phyloP scores from a whole-genome alignment of 1,139 yeast species.

The Candida frijolesensis region DNA sequence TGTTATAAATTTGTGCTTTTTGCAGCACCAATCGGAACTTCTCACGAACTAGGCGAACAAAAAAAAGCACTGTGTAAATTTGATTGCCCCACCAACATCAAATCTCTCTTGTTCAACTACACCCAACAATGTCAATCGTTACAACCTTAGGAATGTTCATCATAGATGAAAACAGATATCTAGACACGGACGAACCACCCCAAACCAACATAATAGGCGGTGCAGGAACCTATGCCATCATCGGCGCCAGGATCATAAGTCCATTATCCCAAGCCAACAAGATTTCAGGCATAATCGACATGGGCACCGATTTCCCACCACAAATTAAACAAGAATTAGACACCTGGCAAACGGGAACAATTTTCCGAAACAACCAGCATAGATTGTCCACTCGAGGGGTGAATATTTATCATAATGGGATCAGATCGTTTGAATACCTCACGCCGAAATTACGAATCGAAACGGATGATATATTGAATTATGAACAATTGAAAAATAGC shows the following conservation, averaged over 20 bases:
- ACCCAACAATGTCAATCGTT: conserved; percentile 29
- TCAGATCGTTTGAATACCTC: conserved; percentile 45
- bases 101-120: neutral
- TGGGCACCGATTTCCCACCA: conserved; percentile 75
- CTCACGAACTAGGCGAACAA: neutral
- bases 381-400: conserved; percentile 81
- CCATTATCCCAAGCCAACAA: conserved; percentile 31
- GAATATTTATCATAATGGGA: conserved; percentile 68
- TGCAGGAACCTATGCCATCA: conserved; percentile 80
- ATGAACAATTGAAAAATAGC: conserved; percentile 39
- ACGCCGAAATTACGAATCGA: conserved; percentile 69
- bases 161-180: conserved; percentile 80
- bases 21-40: neutral
- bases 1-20: neutral
- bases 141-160: conserved; percentile 87
- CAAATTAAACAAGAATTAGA: conserved; percentile 46
- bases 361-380: conserved; percentile 50
- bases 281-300: conserved; percentile 74
- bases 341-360: conserved; percentile 63
- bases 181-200: conserved; percentile 39
- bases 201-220: conserved; percentile 76
- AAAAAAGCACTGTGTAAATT: neutral
- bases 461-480: conserved; percentile 54
- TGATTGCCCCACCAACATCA: neutral
- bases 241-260: conserved; percentile 69